A percentile compares a stretch with the other conserved stretches of the same genome.
Evolutionary conservation across 345 rosid genomes (phyloP).

Genomic region (Eucalyptus pumila): DNA sequence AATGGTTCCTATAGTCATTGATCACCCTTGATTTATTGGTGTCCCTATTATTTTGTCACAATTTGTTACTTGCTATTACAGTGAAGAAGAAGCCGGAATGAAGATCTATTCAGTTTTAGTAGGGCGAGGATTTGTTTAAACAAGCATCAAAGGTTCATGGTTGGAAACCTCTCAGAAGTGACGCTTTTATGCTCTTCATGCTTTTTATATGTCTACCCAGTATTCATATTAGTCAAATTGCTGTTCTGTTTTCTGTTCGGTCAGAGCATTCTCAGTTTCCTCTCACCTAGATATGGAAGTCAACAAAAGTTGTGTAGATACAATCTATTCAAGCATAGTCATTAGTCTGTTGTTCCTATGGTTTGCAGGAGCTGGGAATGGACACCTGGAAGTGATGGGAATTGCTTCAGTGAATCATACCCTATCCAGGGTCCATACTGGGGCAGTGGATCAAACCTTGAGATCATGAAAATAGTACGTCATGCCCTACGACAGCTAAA

Average conservation of each 20-base stretch:
- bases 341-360: not conserved
- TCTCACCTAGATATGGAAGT: not conserved
- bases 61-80: not conserved
- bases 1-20: not conserved
- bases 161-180: not conserved
- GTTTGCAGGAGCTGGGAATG: conserved; percentile 88
- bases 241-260: not conserved
- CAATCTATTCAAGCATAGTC: not conserved
- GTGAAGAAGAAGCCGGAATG: conserved; percentile 93
- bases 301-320: not conserved
- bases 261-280: not conserved
- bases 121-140: not conserved
- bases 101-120: conserved; percentile 82
- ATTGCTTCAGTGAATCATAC: conserved; percentile 58
- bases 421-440: conserved; percentile 63
- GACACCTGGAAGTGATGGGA: conserved; percentile 62
- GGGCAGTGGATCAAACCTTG: conserved; percentile 81
- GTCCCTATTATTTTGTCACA: not conserved
- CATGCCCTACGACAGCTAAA: conserved; percentile 26
- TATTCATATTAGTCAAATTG: not conserved
- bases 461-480: conserved; percentile 55
- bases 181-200: too few species aligned
- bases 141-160: not conserved
- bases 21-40: not conserved
- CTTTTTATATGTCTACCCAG: too few species aligned